Evolutionary conservation across 148 eudicot genomes (phyloP).

Genomic region (Camellia japonica): DNA sequence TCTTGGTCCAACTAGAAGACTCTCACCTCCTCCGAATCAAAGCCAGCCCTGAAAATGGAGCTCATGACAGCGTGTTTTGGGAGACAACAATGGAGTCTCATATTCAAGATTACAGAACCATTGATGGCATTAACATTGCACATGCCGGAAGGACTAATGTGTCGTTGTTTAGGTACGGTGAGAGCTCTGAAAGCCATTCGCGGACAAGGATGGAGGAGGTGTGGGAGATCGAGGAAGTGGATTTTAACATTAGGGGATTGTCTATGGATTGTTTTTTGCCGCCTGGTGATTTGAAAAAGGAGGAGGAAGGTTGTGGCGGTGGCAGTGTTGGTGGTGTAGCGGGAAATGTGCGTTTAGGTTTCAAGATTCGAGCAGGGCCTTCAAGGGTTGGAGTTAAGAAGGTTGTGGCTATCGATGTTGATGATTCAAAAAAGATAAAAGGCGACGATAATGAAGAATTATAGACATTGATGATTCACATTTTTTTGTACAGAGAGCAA

Average conservation of each 20-base stretch:
- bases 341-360: slow-evolving; percentile 9
- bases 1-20: slow-evolving; percentile 71
- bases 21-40: slow-evolving; percentile 75
- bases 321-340: slow-evolving; percentile 13
- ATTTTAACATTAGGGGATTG: slow-evolving; percentile 76
- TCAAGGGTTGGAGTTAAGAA: slow-evolving; percentile 39
- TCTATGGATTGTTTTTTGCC: slow-evolving; percentile 76
- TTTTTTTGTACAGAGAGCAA: slow-evolving; percentile 28
- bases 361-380: slow-evolving; percentile 21
- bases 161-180: slow-evolving; percentile 72
- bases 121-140: slow-evolving; percentile 82
- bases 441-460: slow-evolving; percentile 24
- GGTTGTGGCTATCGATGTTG: slow-evolving; percentile 57
- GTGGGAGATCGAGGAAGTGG: slow-evolving; percentile 88
- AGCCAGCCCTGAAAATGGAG: slow-evolving; percentile 32
- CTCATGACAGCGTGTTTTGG: slow-evolving; percentile 59
- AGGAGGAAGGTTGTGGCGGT: slow-evolving; percentile 42
- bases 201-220: slow-evolving; percentile 80
- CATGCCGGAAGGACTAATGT: slow-evolving; percentile 68
- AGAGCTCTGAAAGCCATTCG: slow-evolving; percentile 54
- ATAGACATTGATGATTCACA: slow-evolving; percentile 17
- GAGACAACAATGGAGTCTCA: slow-evolving; percentile 89
- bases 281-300: slow-evolving; percentile 71
- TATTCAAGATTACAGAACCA: slow-evolving; percentile 61
- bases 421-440: slow-evolving; percentile 28